Evolutionary conservation across 31 red algal genomes (phyloP), one percentile per base, ranked within the genome.

Genomic region (Endocladia muricata): DNA sequence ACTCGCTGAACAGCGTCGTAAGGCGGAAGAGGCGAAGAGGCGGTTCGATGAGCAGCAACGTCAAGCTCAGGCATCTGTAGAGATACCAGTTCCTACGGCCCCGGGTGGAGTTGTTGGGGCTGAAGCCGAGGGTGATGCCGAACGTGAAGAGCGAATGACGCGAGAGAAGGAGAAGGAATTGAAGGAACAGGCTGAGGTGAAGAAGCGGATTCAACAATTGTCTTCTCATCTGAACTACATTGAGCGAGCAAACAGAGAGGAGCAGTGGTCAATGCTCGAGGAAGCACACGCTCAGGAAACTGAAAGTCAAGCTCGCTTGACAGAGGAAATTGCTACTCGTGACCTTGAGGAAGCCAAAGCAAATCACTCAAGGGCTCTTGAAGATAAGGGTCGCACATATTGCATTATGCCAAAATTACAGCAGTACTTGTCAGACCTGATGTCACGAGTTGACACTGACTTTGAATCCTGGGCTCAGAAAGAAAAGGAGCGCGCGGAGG

Each of bases 101-200:
- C 56, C 57, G n/a, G 72, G 41, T 59, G 84, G 58, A 3, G 75
- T 78, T 2, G 44, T 73, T 43, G 85, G 81, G 17, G 80, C 61
- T 7, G 79, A 85, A 39, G 65, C 65, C 13, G 85, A 91, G 41
- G 87, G 80, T 21, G 81, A 85, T 64, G 61, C 79, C 42, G 85
- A 94, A 48, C 70, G 79, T 26, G 88, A 92, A 63, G 84, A 78
- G 41, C 57, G 85, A 32, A 83, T 98, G 69, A 91, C 81, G 5
- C 74, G 80, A 49, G 82, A 95, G 47, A 88, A 93, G 68, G 92
- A 93, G 77, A 91, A 92, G 61, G 80, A 95, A 37, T 34, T 95
- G 32, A 85, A 77, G 58, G 73, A 88, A 40, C 71, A 82, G 26
- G 82, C 75, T 25, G 88, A 93, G 30, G 56, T 83, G 28, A 94